Evolutionary conservation across 2,329 filamentous ascomycete species (phyloP), one percentile per base, ranked within the genome.

Genomic region (Aspergillus alliaceus): DNA sequence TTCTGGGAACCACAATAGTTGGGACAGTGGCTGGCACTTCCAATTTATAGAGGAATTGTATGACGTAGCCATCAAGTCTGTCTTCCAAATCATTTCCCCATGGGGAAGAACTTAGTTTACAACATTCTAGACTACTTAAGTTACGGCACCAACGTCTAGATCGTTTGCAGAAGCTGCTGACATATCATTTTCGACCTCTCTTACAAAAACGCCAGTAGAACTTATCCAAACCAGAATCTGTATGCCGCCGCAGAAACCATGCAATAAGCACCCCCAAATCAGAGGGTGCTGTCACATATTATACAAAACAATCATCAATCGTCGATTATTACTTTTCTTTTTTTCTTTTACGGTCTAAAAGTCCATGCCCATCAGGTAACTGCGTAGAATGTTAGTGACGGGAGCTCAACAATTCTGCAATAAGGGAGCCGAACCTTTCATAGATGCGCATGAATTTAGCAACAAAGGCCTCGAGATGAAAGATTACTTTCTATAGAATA

Each of bases 401-500:
- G 50, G 62, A 57, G 34, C 5, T 14, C n/a, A 6, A 4, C 11
- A 12, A 5, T 9, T 34, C 1, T 44, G 35, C 11, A 25, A 49
- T n/a, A 2, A 25, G 46, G 48, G 53, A 14, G 27, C 72, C 79
- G 62, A 86, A 96, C 86, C 92, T 93, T 80, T 99, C 95, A 62
- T 93, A 85, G 65, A 98, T 86, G 66, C 93, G 86, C 93, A 99
- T 98, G 73, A 98, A 96, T 79, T 97, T 98, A 57, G 93, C 93
- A 57, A 99, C 95, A 76, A 99, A 99, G 3, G 95, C 95, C 77
- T 99, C 96, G 4, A 99, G 80, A 71, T 99, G 96, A 76, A 99
- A 99, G 61, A 99, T 98, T 57, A 96, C 90, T 82, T 99, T 99
- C 75, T 81, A 58, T 56, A 63, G 15, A 50, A 20, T 0, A 20